Percentiles rank a stretch among this genome's conserved stretches.
Conservation (phyloP, 2,329 filamentous ascomycete species). For the Cercospora sp. region DNA sequence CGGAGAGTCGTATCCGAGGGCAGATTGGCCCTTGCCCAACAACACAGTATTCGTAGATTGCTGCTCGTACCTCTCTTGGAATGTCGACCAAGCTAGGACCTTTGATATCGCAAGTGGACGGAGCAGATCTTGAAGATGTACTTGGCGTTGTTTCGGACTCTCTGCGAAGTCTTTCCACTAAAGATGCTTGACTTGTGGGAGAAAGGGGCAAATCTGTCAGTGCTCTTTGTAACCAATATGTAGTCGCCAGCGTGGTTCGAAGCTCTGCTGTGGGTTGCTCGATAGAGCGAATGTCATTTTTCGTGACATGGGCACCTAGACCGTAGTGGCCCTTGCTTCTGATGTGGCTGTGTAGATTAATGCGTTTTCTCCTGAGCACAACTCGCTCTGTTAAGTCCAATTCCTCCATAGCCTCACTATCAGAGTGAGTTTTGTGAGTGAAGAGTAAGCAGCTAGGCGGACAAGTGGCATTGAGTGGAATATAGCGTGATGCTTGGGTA, state of each 20-base stretch:
- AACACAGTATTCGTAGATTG: conserved; percentile 20
- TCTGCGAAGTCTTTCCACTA: conserved; percentile 14
- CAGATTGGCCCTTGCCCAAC: conserved; percentile 12
- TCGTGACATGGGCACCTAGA: conserved; percentile 20
- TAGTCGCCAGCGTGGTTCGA: conserved; percentile 20
- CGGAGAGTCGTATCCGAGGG: neutral
- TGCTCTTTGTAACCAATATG: conserved; percentile 23
- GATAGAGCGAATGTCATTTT: conserved; percentile 22
- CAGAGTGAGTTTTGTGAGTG: neutral
- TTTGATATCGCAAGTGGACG: neutral
- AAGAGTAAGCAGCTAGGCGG: neutral
- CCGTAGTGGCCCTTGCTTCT: conserved; percentile 14
- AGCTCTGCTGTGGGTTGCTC: conserved; percentile 18
- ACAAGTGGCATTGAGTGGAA: neutral
- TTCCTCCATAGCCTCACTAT: neutral
- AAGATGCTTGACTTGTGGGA: conserved; percentile 11
- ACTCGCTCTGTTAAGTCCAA: neutral
- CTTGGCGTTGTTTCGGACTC: conserved; percentile 10
- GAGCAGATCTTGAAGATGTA: neutral
- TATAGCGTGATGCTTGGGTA: conserved; percentile 3
- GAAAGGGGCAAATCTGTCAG: conserved; percentile 17
- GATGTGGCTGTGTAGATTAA: neutral
- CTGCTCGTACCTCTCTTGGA: conserved; percentile 16
- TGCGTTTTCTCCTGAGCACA: neutral
- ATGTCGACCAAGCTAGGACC: conserved; percentile 13